Base-by-base conservation (phyloP, 164 flowering plant genomes). In the Vitis riparia region DNA sequence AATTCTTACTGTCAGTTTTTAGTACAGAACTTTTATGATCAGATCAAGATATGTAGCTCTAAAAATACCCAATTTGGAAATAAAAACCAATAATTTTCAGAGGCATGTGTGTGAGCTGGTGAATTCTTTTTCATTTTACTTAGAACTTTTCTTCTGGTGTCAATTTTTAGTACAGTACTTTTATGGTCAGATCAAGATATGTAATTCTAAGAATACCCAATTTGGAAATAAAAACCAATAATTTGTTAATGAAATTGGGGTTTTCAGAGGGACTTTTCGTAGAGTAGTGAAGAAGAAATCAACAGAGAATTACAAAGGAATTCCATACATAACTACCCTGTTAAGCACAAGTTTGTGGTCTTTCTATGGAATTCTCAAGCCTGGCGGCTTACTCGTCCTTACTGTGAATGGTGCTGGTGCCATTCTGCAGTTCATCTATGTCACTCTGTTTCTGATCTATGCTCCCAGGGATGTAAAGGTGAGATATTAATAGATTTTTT, bases 401-500 rank as follows among this genome's bases (percentile, higher is more conserved):
- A 87, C 98, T 0, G 91, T 91, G 55, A 93, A 93, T 71, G 91
- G 84, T 4, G 77, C 80, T 16, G 98, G 98, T 1, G 84, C 84
- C 15, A 51, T 73, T 48, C 51, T 89, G 32, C 87, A 91, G 50
- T 69, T 83, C 62, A 73, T 80, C 55, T 93, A 92, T 68, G 86
- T 93, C 68, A 71, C 81, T 59, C 80, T 93, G 44, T 91, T 84
- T 44, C 75, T 93, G 83, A 55, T 82, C 15, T 93, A 74, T 65
- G 89, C 91, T 52, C 89, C 94, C 49, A 85, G 68, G 62, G 78
- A 84, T 9, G 78, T 69, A 3, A 90, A 81, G 93, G 93, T 90
- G 56, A 50, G 15, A 57, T 51, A 15, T 14, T 6, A 9, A 30
- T 65, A 2, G 15, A 48, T 12, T 37, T 62, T 37, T 52, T 19